Percentiles rank a stretch among this genome's conserved stretches.
Evolutionary conservation across 495 filamentous ascomycete species (phyloP).

Genomic region (Umbilicaria muhlenbergii): DNA sequence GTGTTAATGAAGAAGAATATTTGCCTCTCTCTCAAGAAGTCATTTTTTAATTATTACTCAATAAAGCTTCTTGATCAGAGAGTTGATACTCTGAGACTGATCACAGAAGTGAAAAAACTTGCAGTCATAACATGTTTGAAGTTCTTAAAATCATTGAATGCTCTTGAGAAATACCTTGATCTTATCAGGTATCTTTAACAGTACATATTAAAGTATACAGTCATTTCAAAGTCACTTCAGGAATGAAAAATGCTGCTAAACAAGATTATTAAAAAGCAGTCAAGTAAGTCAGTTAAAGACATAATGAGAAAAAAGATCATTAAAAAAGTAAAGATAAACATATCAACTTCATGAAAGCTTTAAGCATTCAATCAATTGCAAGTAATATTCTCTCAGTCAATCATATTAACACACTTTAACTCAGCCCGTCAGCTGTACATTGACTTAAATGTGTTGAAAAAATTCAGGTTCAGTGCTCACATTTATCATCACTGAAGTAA

Average conservation of each 20-base stretch:
- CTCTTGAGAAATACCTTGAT: not conserved
- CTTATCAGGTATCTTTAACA: not conserved
- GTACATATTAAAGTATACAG: not conserved
- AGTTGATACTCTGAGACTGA: conserved; percentile 1
- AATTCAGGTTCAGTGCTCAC: no score
- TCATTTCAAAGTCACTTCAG: not conserved
- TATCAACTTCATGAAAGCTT: no score
- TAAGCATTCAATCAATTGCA: no score
- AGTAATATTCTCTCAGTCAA: no score
- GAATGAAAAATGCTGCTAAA: not conserved
- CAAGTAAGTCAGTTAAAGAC: not conserved
- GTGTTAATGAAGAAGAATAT: not conserved
- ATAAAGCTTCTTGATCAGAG: conserved; percentile 4
- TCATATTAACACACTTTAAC: no score
- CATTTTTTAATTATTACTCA: conserved; percentile 5
- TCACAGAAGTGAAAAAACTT: not conserved
- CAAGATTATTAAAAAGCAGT: conserved; percentile 1
- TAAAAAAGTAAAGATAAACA: not conserved
- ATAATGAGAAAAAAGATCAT: not conserved
- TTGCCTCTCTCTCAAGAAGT: conserved; percentile 1
- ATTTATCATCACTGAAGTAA: not conserved
- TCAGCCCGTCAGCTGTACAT: no score
- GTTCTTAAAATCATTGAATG: not conserved
- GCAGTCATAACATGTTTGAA: not conserved
- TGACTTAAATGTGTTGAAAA: no score